A percentile compares a stretch with the other conserved stretches of the same genome.
Evolutionary conservation across 805 yeast species (phyloP).

Genomic region (Teunomyces atbi): DNA sequence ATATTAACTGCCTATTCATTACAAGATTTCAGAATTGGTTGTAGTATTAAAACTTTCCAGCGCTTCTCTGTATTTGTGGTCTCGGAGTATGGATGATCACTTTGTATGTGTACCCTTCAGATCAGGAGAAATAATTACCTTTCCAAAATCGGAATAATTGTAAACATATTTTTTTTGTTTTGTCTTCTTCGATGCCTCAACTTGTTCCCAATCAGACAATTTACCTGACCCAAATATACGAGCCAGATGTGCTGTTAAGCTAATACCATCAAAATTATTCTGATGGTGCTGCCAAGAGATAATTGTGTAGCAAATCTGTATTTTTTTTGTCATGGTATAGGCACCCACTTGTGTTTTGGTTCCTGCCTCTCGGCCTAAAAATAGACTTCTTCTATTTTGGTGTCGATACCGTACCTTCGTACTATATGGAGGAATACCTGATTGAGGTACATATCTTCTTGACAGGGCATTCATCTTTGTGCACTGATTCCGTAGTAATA

Average conservation of each 20-base stretch:
- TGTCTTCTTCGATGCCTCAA: background rate
- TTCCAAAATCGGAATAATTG: slow-evolving; percentile 11
- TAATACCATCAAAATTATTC: background rate
- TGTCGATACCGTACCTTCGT: background rate
- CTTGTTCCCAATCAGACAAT: background rate
- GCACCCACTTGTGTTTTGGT: background rate
- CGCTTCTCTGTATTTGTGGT: background rate
- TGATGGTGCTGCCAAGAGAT: background rate
- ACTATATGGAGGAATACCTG: background rate
- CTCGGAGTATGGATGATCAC: background rate
- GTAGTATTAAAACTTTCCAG: background rate
- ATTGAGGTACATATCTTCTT: background rate
- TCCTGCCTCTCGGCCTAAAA: background rate
- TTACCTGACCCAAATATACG: background rate
- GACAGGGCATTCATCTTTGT: background rate
- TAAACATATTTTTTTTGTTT: slow-evolving; percentile 7
- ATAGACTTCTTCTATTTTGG: background rate
- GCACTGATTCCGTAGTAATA: background rate
- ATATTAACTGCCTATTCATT: background rate
- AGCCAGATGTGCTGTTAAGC: background rate
- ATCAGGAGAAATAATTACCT: slow-evolving; percentile 8
- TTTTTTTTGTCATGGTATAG: background rate
- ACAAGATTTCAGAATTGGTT: background rate
- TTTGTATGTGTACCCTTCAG: background rate
- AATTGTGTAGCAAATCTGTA: background rate